Base-by-base conservation (phyloP, 2,329 filamentous ascomycete genomes). In the Mollisiaceae sp. region DNA sequence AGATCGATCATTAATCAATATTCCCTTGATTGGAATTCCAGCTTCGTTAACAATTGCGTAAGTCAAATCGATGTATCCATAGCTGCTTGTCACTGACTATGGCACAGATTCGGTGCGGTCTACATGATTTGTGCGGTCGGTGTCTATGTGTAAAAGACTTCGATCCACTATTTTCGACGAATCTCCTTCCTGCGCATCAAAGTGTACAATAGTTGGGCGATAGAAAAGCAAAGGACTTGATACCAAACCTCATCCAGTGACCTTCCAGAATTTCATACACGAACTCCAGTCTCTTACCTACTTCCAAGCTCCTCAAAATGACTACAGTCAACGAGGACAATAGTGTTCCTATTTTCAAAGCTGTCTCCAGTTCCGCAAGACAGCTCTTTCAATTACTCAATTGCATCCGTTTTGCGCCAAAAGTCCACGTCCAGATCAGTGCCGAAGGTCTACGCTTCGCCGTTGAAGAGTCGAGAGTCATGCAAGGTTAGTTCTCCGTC, bases 61-160 rank as follows among this genome's bases (percentile, higher is more conserved):
- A 76, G 92, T 81, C 45, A 9, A 57, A 60, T 58, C 55, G 60
- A 18, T 15, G 61, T 35, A 36, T 20, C 24, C 39, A n/a, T 36
- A 24, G 9, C 57, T 47, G 59, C 59, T 15, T 2, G 38, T 15
- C 38, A 60, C 69, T 74, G 41, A 75, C 15, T 47, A 32, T 15
- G 27, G 35, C 73, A 32, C 14, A 97, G 94, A 59, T 91, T 97
- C 79, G 95, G 95, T 73, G 90, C 94, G 59, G 93, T 99, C 55
- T 97, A 95, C 82, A 97, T 97, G 91, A 98, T 99, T 81, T 99
- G 95, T 81, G 95, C 94, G 67, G 95, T 95, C 78, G 95, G 95
- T 78, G 95, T 99, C 77, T 98, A 99, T 89, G 93, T 99, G 79
- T 99, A 77, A 67, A 59, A 65, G 59, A 66, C 61, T 61, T 63